phyloP scores from a whole-genome alignment of 208 protist species.

The Naegleria gruberi region DNA sequence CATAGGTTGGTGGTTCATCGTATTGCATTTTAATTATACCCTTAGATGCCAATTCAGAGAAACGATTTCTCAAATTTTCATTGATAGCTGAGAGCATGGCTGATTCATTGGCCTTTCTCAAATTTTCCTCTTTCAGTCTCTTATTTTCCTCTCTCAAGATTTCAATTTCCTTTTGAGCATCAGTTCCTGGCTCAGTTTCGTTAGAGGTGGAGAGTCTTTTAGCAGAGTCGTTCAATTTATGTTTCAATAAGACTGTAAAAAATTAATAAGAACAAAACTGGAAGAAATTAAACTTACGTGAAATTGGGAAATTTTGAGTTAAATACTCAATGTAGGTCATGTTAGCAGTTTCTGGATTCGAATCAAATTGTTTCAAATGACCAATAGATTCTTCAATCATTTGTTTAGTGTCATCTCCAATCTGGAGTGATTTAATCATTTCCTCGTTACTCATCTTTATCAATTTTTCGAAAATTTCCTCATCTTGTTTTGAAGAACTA shows the following conservation, averaged over 20 bases:
- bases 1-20: neutral
- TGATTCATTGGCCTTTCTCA: neutral
- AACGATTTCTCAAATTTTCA: neutral
- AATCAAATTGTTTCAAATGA: neutral
- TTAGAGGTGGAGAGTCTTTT: neutral
- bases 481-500: neutral
- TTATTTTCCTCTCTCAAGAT: neutral
- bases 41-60: neutral
- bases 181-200: neutral
- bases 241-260: neutral
- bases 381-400: neutral
- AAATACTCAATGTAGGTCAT: neutral
- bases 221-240: neutral
- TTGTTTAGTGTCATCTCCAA: neutral
- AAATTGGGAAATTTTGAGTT: conserved; percentile 1
- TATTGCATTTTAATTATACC: neutral
- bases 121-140: neutral
- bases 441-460: neutral
- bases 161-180: neutral
- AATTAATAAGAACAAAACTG: neutral
- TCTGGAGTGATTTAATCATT: neutral
- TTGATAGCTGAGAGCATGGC: neutral
- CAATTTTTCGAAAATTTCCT: neutral
- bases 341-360: neutral
- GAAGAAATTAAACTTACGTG: neutral